Base-by-base conservation (phyloP, 2,329 filamentous ascomycete genomes). In the Spiromastix sp. region DNA sequence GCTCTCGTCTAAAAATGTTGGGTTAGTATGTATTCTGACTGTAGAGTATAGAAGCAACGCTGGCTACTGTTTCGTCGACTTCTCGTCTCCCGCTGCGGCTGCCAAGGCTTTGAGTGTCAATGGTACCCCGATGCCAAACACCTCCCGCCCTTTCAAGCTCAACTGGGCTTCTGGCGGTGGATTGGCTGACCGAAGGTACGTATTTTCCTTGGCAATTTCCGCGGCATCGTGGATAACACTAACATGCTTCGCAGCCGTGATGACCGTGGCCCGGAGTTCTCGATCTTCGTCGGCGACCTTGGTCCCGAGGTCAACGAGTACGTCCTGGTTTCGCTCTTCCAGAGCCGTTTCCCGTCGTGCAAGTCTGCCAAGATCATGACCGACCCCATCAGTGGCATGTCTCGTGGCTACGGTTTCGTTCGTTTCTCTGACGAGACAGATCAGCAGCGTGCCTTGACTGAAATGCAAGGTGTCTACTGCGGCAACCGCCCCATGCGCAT, bases 351-450 rank as follows among this genome's bases (percentile, higher is more conserved):
- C 71, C 82, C 83, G 1, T 93, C 86, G 6, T 96, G 89, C 83
- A 96, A 96, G 71, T 94, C 86, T 24, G 91, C 91, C 55, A 98
- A 98, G 74, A 98, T 98, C 65, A 98, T 98, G 91, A 94, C 89
- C 42, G 91, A 98, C 55, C 89, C 91, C 42, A 91, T 96, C 65
- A 93, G 83, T 45, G 91, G 91, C 50, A 89, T 96, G 75, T 95
- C 87, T 45, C 86, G 91, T 44, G 91, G 91, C 38, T 98, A 98
- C 55, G 91, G 91, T 30, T 98, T 98, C 53, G 91, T 98, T 35
- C 85, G 91, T 48, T 98, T 98, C 68, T 85, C 85, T 34, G 85
- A 93, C 48, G 89, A 96, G 68, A 76, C 79, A 48, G 91, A 98
- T 55, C 89, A 96, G 69, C 89, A 98, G 69, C 85, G 87, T 43